Base-by-base conservation (phyloP, 495 filamentous ascomycete species). In the Daldinia concentrica region DNA sequence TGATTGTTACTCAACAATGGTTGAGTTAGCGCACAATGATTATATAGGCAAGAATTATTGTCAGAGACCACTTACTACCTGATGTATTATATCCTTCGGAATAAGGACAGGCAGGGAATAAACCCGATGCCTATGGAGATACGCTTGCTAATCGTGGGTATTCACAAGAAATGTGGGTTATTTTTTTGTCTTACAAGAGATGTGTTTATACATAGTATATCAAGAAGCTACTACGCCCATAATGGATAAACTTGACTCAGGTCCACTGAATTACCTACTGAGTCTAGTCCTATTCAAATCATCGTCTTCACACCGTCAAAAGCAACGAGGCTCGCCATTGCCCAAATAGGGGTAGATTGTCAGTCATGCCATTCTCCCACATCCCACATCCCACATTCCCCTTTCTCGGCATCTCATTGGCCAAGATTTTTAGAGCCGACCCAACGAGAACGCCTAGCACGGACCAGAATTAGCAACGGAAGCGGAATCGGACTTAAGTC, bases 341-440 rank as follows among this genome's bases (percentile, higher is more conserved):
- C 50, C 27, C 24, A 30, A 30, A 54, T 29, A 54, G 15, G 50
- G 50, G 12, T 12, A 17, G 22, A 6, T 30, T 11, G 17, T 54
- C 48, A 15, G 15, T 58, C n/a, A 39, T 36, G 32, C 48, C 5
- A 12, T 56, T 61, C 32, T 60, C 57, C 64, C 64, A 56, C 34
- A 67, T 67, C 48, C 64, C 45, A 59, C 56, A 59, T 60, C 41
- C 15, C 37, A 54, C 37, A 22, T 41, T 12, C 17, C 11, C 26
- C 57, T 41, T 50, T 48, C 9, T 29, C 27, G 26, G 4, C 17
- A 29, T 41, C 7, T 11, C 26, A 68, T 61, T 62, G 58, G 58
- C 34, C 45, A n/a, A 48, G 43, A 0, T 48, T 22, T 48, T 36
- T 30, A 30, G 29, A 30, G 29, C 29, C 29, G 29, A 30, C 29